Evolutionary conservation across 2,329 filamentous ascomycete species (phyloP).

Genomic region (Fusarium sp.): DNA sequence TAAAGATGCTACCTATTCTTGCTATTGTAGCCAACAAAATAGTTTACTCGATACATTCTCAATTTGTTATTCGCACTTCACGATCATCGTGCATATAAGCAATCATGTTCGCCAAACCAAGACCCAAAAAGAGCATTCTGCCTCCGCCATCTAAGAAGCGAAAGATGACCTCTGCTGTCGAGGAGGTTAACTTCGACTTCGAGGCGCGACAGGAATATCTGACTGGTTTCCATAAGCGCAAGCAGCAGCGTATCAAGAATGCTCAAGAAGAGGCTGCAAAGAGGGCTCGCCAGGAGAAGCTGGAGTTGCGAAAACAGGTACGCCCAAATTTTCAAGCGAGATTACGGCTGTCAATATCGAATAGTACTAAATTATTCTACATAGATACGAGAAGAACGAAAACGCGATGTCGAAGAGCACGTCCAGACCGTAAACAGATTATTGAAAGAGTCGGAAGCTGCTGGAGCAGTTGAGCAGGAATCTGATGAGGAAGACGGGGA

Average conservation of each 20-base stretch:
- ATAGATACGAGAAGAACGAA: slow-evolving; percentile 85
- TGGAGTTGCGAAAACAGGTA: slow-evolving; percentile 80
- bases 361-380: slow-evolving; percentile 21
- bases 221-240: slow-evolving; percentile 97
- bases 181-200: slow-evolving; percentile 87
- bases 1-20: not conserved
- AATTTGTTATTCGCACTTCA: not conserved
- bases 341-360: not conserved
- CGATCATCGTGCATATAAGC: not conserved
- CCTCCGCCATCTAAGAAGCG: slow-evolving; percentile 72
- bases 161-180: slow-evolving; percentile 67
- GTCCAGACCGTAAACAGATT: slow-evolving; percentile 79
- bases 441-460: slow-evolving; percentile 66
- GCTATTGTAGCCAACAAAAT: slow-evolving; percentile 5
- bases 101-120: slow-evolving; percentile 64
- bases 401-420: slow-evolving; percentile 82
- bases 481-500: slow-evolving; percentile 59
- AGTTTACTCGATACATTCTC: not conserved
- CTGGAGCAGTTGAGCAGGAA: slow-evolving; percentile 52
- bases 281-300: slow-evolving; percentile 79
- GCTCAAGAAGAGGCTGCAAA: slow-evolving; percentile 85
- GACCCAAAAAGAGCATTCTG: slow-evolving; percentile 66
- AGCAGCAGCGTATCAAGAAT: slow-evolving; percentile 82
- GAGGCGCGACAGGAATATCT: slow-evolving; percentile 85
- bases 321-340: not conserved